A percentile compares a stretch with the other conserved stretches of the same genome.
Evolutionary conservation across 768 basidiomycete species (phyloP).

Genomic region (Phanerochaete carnosa): DNA sequence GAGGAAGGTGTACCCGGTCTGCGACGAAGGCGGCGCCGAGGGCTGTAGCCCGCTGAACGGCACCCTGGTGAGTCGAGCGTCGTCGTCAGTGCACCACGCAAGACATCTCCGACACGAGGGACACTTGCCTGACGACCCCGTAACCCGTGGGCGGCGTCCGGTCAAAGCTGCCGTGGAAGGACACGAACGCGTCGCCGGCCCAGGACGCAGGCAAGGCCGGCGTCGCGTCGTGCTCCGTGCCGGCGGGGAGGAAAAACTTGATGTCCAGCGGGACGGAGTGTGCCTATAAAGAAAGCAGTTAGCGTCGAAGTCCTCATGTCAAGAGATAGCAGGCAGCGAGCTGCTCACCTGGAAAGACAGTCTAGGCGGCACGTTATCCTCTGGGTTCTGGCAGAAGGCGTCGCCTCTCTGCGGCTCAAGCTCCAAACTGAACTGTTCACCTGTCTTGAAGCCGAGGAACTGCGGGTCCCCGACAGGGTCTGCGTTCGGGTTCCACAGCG

Average conservation of each 20-base stretch:
- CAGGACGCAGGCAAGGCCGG: conserved; percentile 27
- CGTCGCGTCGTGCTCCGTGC: background rate
- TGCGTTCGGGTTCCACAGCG: conserved; percentile 40
- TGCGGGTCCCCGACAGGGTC: conserved; percentile 39
- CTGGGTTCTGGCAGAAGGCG: conserved; percentile 30
- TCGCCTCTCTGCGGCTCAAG: conserved; percentile 31
- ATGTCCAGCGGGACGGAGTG: conserved; percentile 47
- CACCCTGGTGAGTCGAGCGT: background rate
- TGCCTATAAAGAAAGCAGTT: conserved; percentile 26
- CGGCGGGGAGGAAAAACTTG: conserved; percentile 34
- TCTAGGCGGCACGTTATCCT: conserved; percentile 36
- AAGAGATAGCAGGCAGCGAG: background rate
- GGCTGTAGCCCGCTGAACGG: conserved; percentile 14
- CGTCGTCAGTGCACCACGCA: background rate
- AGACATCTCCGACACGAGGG: background rate
- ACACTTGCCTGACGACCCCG: conserved; percentile 37
- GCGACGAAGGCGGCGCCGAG: conserved; percentile 25
- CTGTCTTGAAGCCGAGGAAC: conserved; percentile 28
- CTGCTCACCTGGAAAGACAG: conserved; percentile 37
- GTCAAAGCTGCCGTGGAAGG: conserved; percentile 43
- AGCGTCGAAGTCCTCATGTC: background rate
- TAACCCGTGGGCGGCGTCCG: conserved; percentile 43
- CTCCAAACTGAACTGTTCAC: conserved; percentile 38
- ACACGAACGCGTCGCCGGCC: conserved; percentile 37
- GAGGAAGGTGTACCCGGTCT: conserved; percentile 25